Evolutionary conservation across 148 eudicot species (phyloP).

Genomic region (Camellia japonica): DNA sequence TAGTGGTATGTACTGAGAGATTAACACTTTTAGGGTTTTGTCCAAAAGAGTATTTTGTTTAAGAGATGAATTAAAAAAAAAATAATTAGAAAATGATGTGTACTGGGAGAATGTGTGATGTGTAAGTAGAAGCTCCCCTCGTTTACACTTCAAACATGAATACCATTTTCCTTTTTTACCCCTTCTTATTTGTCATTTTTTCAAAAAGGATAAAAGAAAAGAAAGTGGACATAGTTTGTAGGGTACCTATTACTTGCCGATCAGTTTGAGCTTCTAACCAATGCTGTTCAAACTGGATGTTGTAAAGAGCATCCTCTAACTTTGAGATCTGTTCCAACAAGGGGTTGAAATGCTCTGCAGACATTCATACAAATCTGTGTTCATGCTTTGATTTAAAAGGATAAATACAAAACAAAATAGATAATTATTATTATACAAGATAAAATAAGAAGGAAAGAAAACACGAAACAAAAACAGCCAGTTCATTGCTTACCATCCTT

Average conservation of each 20-base stretch:
- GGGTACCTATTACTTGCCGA: slow-evolving; percentile 66
- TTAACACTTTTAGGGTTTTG: too few species aligned
- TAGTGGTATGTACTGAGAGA: too few species aligned
- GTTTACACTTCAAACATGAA: background rate
- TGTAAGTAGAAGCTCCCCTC: background rate
- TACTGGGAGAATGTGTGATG: too few species aligned
- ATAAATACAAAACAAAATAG: background rate
- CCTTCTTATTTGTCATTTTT: background rate
- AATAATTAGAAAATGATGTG: too few species aligned
- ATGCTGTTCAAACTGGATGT: slow-evolving; percentile 87
- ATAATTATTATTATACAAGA: too few species aligned
- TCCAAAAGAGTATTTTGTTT: too few species aligned
- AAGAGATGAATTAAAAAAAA: too few species aligned
- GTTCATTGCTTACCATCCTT: slow-evolving; percentile 52
- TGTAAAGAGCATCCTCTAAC: slow-evolving; percentile 74
- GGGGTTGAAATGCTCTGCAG: slow-evolving; percentile 73
- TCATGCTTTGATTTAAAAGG: background rate
- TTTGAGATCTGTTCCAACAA: slow-evolving; percentile 65
- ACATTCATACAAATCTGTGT: slow-evolving; percentile 1
- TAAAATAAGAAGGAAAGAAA: too few species aligned
- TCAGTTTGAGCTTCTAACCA: slow-evolving; percentile 89
- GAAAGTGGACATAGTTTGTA: background rate
- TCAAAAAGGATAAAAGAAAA: background rate
- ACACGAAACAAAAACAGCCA: background rate
- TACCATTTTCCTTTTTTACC: background rate